These are phyloP conservation scores for Peniophora sp. DNA, from an alignment of 1,284 basidiomycete species.

Conservation along the genomic window DNA sequence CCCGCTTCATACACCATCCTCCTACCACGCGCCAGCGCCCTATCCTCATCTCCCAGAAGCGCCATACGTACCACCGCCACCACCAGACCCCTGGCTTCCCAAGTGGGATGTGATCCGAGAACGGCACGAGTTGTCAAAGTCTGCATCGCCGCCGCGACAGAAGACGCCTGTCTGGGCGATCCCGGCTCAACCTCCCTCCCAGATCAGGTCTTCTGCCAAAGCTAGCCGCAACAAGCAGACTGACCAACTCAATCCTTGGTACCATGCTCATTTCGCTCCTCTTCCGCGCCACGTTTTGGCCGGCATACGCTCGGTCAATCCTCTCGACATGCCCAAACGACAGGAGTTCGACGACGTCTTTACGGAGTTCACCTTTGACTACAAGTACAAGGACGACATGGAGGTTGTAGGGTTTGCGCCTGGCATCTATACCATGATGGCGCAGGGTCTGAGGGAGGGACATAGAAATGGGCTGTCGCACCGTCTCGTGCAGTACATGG, in stretches of 20 bases:
- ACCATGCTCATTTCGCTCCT: conserved; percentile 46
- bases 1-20: neutral
- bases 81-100: neutral
- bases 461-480: conserved; percentile 33
- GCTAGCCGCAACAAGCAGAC: neutral
- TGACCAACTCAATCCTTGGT: conserved; percentile 41
- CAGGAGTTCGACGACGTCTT: conserved; percentile 44
- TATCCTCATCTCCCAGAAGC: neutral
- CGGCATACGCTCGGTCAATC: conserved; percentile 38
- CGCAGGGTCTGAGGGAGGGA: conserved; percentile 36
- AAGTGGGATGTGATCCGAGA: no score
- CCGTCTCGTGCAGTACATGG: conserved; percentile 31
- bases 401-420: conserved; percentile 52
- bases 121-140: conserved; percentile 4
- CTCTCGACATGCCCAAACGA: conserved; percentile 53
- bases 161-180: neutral
- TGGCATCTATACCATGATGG: conserved; percentile 45
- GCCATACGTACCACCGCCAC: neutral
- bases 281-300: conserved; percentile 45
- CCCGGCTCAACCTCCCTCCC: no score
- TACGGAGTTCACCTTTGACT: conserved; percentile 38
- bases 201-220: no score
- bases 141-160: conserved; percentile 1
- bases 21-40: neutral
- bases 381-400: conserved; percentile 41